Evolutionary conservation across 2,329 filamentous ascomycete species (phyloP).

Genomic region (Penicillium hesseltinei): DNA sequence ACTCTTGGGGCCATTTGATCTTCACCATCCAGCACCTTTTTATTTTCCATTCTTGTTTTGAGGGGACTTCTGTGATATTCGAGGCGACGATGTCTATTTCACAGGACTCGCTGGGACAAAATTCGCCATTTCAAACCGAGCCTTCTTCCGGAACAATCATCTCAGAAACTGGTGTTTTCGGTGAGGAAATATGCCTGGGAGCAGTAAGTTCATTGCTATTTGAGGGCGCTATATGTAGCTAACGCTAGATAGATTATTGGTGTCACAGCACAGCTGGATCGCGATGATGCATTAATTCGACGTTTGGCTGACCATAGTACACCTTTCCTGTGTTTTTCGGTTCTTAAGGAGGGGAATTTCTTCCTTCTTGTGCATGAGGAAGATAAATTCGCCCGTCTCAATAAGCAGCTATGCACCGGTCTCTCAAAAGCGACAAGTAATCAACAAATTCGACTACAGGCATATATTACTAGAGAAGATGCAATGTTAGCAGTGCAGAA

Average conservation of each 20-base stretch:
- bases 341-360: background rate
- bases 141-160: background rate
- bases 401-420: background rate
- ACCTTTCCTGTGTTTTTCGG: background rate
- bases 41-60: too few species aligned
- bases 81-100: background rate
- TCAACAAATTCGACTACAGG: background rate
- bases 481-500: background rate
- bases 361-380: background rate
- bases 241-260: background rate
- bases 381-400: background rate
- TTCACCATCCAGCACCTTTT: too few species aligned
- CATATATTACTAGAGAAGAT: background rate
- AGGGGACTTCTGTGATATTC: background rate
- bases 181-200: background rate
- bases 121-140: background rate
- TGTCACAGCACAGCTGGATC: background rate
- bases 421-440: background rate
- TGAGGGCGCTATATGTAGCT: background rate
- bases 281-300: background rate
- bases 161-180: background rate
- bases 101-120: background rate
- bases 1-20: too few species aligned
- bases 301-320: background rate
- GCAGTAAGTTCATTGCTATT: background rate